Evolutionary conservation across 306 rosid species (phyloP).

Genomic region (Cucumis melo): DNA sequence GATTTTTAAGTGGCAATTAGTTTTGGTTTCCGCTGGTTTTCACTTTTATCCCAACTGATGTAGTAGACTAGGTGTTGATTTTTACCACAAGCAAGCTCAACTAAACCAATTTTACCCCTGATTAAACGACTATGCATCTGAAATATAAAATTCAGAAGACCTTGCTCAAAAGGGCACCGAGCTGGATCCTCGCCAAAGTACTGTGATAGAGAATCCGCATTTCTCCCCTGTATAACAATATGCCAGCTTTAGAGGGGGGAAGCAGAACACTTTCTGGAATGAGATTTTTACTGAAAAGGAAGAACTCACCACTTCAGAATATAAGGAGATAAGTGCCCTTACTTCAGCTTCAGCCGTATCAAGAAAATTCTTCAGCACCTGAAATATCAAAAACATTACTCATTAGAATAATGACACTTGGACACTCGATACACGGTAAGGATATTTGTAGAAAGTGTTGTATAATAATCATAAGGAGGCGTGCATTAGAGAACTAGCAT

Average conservation of each 20-base stretch:
- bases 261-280: constrained; percentile 7
- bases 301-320: constrained; percentile 85
- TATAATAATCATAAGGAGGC: not conserved
- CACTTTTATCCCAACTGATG: not conserved
- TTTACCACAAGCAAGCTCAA: not conserved
- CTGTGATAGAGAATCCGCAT: constrained; percentile 89
- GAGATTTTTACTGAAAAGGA: constrained; percentile 6
- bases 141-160: constrained; percentile 21
- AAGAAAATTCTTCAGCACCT: constrained; percentile 84
- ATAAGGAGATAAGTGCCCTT: constrained; percentile 80
- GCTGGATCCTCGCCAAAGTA: constrained; percentile 99
- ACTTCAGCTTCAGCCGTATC: constrained; percentile 96
- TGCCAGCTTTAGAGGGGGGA: constrained; percentile 8
- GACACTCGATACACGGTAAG: not conserved
- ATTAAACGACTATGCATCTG: constrained; percentile 3
- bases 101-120: not conserved
- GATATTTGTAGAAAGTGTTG: not conserved
- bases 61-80: not conserved
- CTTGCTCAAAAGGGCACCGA: constrained; percentile 98
- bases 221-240: constrained; percentile 70
- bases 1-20: not conserved
- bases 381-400: constrained; percentile 7
- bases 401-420: not conserved
- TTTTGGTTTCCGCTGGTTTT: not conserved
- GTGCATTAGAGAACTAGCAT: not conserved